Base-by-base conservation (phyloP, 2,329 filamentous ascomycete species). In the Epichloe gansuensis region DNA sequence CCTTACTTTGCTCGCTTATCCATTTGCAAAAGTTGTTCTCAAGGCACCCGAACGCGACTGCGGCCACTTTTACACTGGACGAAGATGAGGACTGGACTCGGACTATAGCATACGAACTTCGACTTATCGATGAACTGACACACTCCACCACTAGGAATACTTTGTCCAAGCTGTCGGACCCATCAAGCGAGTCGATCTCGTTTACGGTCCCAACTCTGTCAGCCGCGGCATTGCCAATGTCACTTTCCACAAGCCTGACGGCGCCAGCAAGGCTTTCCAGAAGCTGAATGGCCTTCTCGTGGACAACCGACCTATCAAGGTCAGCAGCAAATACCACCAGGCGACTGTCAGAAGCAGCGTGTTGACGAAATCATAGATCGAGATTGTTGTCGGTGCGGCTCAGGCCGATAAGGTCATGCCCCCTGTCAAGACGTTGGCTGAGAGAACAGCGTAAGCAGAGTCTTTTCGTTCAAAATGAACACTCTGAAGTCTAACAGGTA, bases 221-320 rank as follows among this genome's bases (percentile, higher is more conserved):
- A 96, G 91, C 78, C 88, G 90, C 66, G 93, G 93, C 60, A 88
- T 91, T 65, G 91, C 91, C 62, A 93, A 89, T 52, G 86, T 98
- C 62, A 83, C 84, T 58, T 98, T 98, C 75, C 72, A 72, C 68
- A 88, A 88, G 64, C 72, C 85, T 28, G 88, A 89, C 60, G 87
- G 86, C 58, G 93, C 91, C 59, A 82, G 82, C 66, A 88, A 89
- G 72, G 93, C 93, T 56, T 87, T 89, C 62, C 79, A 85, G 63
- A 82, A 85, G 58, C 76, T 95, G 61, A 94, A 98, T 63, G 90
- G 90, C 57, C 81, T 96, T 55, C 81, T 93, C 52, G 90, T 98
- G 55, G 93, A 98, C 71, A 84, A 84, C 64, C 82, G 83, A 60
- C 87, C 90, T 28, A 91, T 98, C 75, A 95, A 91, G 83, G 89